phyloP scores from a whole-genome alignment of 257 asterid genomes.

The Marsdenia floribunda region DNA sequence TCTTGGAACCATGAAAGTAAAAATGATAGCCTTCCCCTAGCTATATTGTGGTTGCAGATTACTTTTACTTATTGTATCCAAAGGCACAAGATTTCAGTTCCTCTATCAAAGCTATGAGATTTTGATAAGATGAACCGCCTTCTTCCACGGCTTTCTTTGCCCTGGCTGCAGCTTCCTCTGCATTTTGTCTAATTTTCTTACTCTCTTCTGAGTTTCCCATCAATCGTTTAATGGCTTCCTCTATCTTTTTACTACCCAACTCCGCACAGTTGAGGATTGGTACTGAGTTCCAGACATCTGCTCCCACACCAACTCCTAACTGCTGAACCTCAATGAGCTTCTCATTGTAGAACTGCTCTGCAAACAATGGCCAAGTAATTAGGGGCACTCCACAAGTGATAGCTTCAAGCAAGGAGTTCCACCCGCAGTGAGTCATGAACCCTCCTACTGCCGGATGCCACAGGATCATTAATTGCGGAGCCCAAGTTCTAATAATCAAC shows the following conservation, averaged over 20 bases:
- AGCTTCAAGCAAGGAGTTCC: slow-evolving; percentile 30
- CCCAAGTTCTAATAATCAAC: slow-evolving; percentile 27
- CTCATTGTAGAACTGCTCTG: slow-evolving; percentile 31
- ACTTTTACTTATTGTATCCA: background rate
- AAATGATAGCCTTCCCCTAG: too few relatives aligned
- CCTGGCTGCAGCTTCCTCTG: slow-evolving; percentile 1
- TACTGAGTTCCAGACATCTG: slow-evolving; percentile 1
- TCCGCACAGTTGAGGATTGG: slow-evolving; percentile 8
- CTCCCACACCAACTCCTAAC: slow-evolving; percentile 21
- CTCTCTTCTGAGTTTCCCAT: slow-evolving; percentile 15
- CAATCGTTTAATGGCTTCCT: slow-evolving; percentile 9
- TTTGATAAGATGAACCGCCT: slow-evolving; percentile 27
- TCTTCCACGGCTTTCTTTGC: slow-evolving; percentile 14
- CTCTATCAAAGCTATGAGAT: slow-evolving; percentile 13
- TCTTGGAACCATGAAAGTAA: too few relatives aligned
- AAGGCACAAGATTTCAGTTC: slow-evolving; percentile 15
- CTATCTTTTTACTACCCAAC: slow-evolving; percentile 8
- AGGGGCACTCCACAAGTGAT: slow-evolving; percentile 24
- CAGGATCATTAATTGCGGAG: slow-evolving; percentile 23
- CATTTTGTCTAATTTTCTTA: slow-evolving; percentile 13
- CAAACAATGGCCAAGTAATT: slow-evolving; percentile 35
- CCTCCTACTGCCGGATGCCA: slow-evolving; percentile 23
- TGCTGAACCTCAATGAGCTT: slow-evolving; percentile 14
- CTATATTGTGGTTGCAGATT: too few relatives aligned
- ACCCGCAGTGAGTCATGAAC: slow-evolving; percentile 34